Conservation (phyloP, 2,329 filamentous ascomycete genomes). For the Exutisphaerella laricina region DNA sequence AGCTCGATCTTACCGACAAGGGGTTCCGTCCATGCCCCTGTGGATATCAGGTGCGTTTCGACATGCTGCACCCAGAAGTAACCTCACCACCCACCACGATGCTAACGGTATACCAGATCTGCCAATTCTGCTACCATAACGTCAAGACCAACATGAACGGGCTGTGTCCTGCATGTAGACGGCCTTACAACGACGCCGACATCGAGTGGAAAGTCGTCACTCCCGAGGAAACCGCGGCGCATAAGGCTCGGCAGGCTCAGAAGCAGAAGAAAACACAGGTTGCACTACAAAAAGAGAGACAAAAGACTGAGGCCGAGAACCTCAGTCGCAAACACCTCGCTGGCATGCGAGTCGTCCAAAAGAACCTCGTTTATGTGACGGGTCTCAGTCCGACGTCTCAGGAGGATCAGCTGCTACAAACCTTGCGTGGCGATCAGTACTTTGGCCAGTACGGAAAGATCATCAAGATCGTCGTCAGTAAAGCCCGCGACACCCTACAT, state of each 20-base stretch:
- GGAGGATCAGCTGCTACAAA: conserved; percentile 88
- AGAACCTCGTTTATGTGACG: conserved; percentile 97
- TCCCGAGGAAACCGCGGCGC: conserved; percentile 75
- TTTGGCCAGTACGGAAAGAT: conserved; percentile 99
- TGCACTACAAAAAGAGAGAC: conserved; percentile 84
- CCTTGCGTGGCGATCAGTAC: conserved; percentile 82
- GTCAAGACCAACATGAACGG: conserved; percentile 98
- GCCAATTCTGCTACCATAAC: conserved; percentile 99
- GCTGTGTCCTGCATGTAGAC: conserved; percentile 91
- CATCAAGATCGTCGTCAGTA: conserved; percentile 97
- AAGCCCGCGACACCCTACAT: conserved; percentile 69
- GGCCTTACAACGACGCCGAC: conserved; percentile 92
- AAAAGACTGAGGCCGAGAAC: conserved; percentile 93
- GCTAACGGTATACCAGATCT: conserved; percentile 59
- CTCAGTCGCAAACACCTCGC: conserved; percentile 94
- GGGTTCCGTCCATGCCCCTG: conserved; percentile 97
- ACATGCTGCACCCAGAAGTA: not conserved
- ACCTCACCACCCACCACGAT: not conserved
- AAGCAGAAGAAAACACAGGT: conserved; percentile 93
- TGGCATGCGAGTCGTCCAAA: conserved; percentile 92
- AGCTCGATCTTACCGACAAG: conserved; percentile 95
- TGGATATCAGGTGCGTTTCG: conserved; percentile 77
- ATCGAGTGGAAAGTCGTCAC: conserved; percentile 97
- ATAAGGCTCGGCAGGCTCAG: conserved; percentile 66
- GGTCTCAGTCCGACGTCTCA: conserved; percentile 85